Evolutionary conservation across 768 basidiomycete genomes (phyloP).

Genomic region (Leucocoprinus leucothites): DNA sequence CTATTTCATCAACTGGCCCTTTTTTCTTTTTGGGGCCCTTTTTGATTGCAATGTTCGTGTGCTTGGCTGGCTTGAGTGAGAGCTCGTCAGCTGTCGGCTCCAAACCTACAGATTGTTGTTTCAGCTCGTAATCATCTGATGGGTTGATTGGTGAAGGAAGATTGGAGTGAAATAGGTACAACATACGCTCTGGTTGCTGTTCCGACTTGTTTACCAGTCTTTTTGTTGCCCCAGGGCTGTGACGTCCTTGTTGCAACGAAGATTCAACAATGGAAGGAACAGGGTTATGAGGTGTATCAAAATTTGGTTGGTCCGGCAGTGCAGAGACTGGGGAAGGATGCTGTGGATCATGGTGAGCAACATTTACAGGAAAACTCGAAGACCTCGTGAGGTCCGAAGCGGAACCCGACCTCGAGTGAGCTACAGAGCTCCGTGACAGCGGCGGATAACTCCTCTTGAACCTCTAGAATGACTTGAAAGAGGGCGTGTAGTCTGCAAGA

Average conservation of each 20-base stretch:
- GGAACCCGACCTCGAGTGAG: constrained; percentile 1
- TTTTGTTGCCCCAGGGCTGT: too few species aligned
- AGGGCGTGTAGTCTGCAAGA: constrained; percentile 53
- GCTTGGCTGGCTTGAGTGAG: neutral
- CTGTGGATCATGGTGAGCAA: too few species aligned
- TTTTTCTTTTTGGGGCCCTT: constrained; percentile 34
- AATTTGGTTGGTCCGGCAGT: too few species aligned
- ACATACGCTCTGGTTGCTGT: neutral
- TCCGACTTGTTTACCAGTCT: neutral
- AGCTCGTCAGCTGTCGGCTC: neutral
- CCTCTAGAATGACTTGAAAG: constrained; percentile 39
- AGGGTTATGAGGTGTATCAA: too few species aligned
- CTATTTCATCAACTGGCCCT: constrained; percentile 55
- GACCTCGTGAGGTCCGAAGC: neutral
- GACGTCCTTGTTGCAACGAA: too few species aligned
- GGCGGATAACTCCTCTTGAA: constrained; percentile 21
- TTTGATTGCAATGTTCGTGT: neutral
- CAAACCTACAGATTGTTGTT: too few species aligned
- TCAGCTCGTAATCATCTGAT: neutral
- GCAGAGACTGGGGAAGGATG: neutral
- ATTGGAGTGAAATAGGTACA: too few species aligned
- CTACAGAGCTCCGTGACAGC: constrained; percentile 7
- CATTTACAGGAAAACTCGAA: neutral
- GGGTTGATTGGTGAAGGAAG: too few species aligned
- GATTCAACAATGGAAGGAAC: too few species aligned